phyloP scores from a whole-genome alignment of 148 eudicot genomes.

The Euryodendron excelsum region DNA sequence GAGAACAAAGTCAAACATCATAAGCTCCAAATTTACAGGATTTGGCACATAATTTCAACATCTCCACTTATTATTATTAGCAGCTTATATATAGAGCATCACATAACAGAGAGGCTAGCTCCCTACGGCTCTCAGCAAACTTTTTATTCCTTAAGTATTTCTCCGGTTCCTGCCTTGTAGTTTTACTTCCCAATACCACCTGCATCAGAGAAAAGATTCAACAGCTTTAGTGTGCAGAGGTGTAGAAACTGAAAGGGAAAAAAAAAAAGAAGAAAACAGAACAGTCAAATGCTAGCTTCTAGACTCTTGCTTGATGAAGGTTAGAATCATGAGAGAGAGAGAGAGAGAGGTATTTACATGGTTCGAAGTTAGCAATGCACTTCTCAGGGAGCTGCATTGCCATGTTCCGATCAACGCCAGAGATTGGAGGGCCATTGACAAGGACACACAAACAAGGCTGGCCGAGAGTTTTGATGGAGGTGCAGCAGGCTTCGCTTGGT shows the following conservation, averaged over 20 bases:
- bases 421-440: constrained; percentile 78
- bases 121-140: background rate
- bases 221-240: background rate
- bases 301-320: background rate
- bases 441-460: constrained; percentile 91
- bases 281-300: background rate
- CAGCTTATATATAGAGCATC: background rate
- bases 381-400: constrained; percentile 87
- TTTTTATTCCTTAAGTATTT: constrained; percentile 12
- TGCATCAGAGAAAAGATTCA: constrained; percentile 6
- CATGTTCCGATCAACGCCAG: constrained; percentile 91
- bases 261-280: background rate
- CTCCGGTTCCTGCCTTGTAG: background rate
- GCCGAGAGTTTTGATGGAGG: constrained; percentile 61
- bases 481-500: constrained; percentile 86
- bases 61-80: constrained; percentile 2
- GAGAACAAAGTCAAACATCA: background rate
- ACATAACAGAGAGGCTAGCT: background rate
- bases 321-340: background rate
- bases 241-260: no score
- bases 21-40: background rate
- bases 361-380: constrained; percentile 69
- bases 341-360: constrained; percentile 41
- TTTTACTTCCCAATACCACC: constrained; percentile 22
- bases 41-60: constrained; percentile 2